Percentiles rank a stretch among this genome's conserved stretches.
These are phyloP conservation scores for Oryza glaberrima DNA, from an alignment of 176 grass and related monocot genomes.

Conservation along the genomic window DNA sequence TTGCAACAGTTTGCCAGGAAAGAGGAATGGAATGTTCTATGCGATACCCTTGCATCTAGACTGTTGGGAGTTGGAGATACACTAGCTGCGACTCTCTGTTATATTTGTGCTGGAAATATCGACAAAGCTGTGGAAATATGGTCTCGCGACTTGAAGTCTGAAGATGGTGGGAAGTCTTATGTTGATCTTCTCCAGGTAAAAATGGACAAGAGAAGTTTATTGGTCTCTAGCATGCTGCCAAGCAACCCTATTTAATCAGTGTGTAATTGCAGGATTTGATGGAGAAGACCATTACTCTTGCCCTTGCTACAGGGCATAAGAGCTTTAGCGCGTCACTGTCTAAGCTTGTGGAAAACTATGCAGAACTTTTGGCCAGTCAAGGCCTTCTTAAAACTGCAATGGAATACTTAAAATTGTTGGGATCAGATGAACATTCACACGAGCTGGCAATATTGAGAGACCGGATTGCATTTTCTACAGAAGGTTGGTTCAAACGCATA, in stretches of 20 bases:
- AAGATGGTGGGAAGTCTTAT: constrained; percentile 79
- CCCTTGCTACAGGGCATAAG: constrained; percentile 89
- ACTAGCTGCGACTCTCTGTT: constrained; percentile 88
- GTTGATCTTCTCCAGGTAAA: constrained; percentile 98
- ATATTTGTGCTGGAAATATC: constrained; percentile 97
- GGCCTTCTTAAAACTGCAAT: constrained; percentile 97
- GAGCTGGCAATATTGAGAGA: constrained; percentile 93
- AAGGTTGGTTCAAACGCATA: constrained; percentile 44
- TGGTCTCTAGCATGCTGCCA: constrained; percentile 17
- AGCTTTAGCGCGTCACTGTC: constrained; percentile 79
- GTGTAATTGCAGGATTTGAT: constrained; percentile 87
- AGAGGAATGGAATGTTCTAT: constrained; percentile 91
- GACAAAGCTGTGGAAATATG: constrained; percentile 99
- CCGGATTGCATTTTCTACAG: constrained; percentile 73
- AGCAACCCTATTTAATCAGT: constrained; percentile 29
- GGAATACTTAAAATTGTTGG: constrained; percentile 94
- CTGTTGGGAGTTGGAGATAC: constrained; percentile 76
- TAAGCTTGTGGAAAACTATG: constrained; percentile 97
- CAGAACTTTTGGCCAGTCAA: constrained; percentile 92
- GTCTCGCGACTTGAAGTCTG: constrained; percentile 82
- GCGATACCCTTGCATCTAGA: constrained; percentile 82
- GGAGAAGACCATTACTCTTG: constrained; percentile 96
- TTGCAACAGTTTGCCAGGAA: constrained; percentile 75
- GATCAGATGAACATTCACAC: constrained; percentile 78
- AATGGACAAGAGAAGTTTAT: constrained; percentile 32